Conservation (phyloP, 371 early-diverging fungal genomes). For the Mycotypha africana region DNA sequence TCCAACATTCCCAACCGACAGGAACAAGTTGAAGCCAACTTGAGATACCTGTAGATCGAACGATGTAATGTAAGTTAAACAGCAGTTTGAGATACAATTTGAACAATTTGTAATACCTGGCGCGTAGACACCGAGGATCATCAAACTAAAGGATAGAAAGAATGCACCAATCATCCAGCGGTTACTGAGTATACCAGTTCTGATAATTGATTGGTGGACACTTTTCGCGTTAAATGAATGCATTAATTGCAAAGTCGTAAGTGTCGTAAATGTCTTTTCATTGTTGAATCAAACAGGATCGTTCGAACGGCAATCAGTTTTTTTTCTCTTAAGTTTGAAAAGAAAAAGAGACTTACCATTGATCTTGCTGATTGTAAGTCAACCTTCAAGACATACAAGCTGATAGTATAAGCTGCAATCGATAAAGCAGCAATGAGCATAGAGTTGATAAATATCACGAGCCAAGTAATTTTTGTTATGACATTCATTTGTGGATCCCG, state of each 20-base stretch:
- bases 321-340: no score
- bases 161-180: slow-evolving; percentile 74
- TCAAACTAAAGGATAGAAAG: slow-evolving; percentile 54
- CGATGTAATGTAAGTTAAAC: slow-evolving; percentile 1
- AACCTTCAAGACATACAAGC: slow-evolving; percentile 29
- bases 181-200: slow-evolving; percentile 66
- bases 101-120: slow-evolving; percentile 41
- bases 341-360: slow-evolving; percentile 7
- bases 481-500: slow-evolving; percentile 63
- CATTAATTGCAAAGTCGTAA: slow-evolving; percentile 76
- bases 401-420: slow-evolving; percentile 47
- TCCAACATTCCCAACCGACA: slow-evolving; percentile 72
- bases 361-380: slow-evolving; percentile 14
- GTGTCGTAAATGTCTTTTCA: slow-evolving; percentile 68
- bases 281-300: no score
- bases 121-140: slow-evolving; percentile 73
- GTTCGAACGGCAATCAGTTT: no score
- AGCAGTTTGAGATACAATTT: neutral
- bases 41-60: slow-evolving; percentile 15
- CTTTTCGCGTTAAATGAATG: slow-evolving; percentile 79
- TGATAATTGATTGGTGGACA: slow-evolving; percentile 62
- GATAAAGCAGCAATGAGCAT: slow-evolving; percentile 59
- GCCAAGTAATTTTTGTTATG: slow-evolving; percentile 31
- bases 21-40: slow-evolving; percentile 62
- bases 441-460: slow-evolving; percentile 18